These are phyloP conservation scores for Colletotrichum theobromicola DNA, from an alignment of 2,329 filamentous ascomycete species.

Conservation along the genomic window DNA sequence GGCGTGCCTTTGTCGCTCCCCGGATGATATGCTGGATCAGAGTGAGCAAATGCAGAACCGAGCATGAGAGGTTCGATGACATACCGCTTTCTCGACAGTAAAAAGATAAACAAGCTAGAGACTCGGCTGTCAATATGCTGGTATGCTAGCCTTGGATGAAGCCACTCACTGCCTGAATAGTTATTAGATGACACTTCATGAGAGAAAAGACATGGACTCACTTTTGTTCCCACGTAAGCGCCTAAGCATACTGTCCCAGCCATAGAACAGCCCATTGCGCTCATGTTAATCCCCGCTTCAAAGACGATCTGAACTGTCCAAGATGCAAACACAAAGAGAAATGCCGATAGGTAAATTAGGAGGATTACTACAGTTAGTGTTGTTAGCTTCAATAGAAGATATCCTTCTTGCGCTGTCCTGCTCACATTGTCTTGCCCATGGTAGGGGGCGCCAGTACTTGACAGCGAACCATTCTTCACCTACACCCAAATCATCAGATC, in stretches of 20 bases:
- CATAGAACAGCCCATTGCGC: neutral
- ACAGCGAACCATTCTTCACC: neutral
- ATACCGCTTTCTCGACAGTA: constrained; percentile 1
- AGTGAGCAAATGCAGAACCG: neutral
- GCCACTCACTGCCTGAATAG: neutral
- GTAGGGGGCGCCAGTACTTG: neutral
- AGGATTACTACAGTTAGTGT: neutral
- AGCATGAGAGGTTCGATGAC: neutral
- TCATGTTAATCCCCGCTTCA: neutral
- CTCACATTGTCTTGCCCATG: neutral
- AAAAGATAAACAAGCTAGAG: neutral
- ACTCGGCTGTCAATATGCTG: neutral
- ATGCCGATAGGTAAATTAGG: neutral
- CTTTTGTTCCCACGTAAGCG: neutral
- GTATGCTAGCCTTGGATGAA: too few species aligned
- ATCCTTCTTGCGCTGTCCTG: too few species aligned
- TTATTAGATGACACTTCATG: neutral
- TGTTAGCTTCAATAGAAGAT: neutral
- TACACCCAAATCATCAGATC: neutral
- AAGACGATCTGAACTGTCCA: neutral
- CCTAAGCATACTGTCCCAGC: neutral
- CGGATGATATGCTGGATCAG: neutral
- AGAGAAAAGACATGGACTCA: neutral
- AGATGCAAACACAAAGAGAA: neutral
- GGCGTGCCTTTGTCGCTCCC: neutral